phyloP scores from a whole-genome alignment of 2,329 filamentous ascomycete genomes.

The Monosporascus cannonballus region DNA sequence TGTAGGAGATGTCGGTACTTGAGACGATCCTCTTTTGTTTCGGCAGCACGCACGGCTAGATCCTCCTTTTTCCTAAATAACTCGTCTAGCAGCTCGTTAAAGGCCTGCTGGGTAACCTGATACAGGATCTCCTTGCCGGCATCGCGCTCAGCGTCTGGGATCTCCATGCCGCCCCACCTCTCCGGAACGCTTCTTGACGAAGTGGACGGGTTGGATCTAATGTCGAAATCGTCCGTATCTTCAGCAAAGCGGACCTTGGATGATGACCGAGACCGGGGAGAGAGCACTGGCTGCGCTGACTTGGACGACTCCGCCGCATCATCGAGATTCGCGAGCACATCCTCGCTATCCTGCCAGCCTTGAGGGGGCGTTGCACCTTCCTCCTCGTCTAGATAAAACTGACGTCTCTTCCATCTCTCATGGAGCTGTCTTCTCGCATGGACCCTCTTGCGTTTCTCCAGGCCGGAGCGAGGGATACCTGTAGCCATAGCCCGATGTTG shows the following conservation, averaged over 20 bases:
- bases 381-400: constrained; percentile 82
- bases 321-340: constrained; percentile 39
- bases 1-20: constrained; percentile 46
- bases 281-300: constrained; percentile 31
- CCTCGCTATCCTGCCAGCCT: constrained; percentile 57
- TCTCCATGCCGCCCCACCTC: constrained; percentile 71
- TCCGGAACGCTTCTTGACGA: constrained; percentile 68
- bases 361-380: constrained; percentile 63
- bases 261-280: constrained; percentile 62
- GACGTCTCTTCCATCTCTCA: constrained; percentile 69
- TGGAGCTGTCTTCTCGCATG: constrained; percentile 49
- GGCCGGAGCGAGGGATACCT: constrained; percentile 29
- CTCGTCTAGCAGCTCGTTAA: constrained; percentile 85
- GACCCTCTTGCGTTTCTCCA: constrained; percentile 32
- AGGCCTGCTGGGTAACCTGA: constrained; percentile 83
- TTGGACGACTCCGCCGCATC: constrained; percentile 38
- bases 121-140: constrained; percentile 85
- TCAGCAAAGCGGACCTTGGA: constrained; percentile 76
- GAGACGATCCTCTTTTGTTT: constrained; percentile 56
- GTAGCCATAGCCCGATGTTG: constrained; percentile 28
- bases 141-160: constrained; percentile 74
- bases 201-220: constrained; percentile 64
- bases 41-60: constrained; percentile 60
- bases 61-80: constrained; percentile 81
- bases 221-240: constrained; percentile 63